Conservation (phyloP, 2,329 filamentous ascomycete species). For the Colletotrichum chlorophyti region DNA sequence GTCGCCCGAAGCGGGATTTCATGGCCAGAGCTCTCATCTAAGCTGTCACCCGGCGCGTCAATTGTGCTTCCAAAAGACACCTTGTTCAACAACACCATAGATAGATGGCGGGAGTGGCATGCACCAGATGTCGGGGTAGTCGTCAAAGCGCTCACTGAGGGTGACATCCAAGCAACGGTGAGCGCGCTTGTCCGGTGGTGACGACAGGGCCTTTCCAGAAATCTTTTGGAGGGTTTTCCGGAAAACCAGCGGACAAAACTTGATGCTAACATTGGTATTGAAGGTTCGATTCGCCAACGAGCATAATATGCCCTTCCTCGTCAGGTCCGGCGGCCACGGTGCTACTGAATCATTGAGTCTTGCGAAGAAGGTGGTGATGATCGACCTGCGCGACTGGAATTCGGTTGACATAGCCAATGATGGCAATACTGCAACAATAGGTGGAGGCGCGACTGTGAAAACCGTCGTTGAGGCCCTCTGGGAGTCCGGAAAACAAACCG, state of each 20-base stretch:
- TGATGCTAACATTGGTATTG: no score
- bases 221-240: no score
- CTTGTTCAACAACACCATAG: neutral
- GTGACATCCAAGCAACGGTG: slow-evolving; percentile 15
- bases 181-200: neutral
- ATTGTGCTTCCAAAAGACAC: neutral
- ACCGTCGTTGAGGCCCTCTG: slow-evolving; percentile 13
- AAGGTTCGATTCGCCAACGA: slow-evolving; percentile 9
- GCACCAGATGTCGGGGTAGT: slow-evolving; percentile 6
- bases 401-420: slow-evolving; percentile 16
- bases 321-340: slow-evolving; percentile 29
- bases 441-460: slow-evolving; percentile 27
- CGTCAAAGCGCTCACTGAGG: slow-evolving; percentile 13
- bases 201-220: neutral
- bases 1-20: neutral
- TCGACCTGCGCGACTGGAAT: slow-evolving; percentile 33
- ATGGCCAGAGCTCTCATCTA: neutral
- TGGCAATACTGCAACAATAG: slow-evolving; percentile 18
- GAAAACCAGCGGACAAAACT: no score
- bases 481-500: slow-evolving; percentile 13
- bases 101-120: slow-evolving; percentile 18
- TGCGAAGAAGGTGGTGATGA: slow-evolving; percentile 27
- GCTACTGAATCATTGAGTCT: slow-evolving; percentile 20
- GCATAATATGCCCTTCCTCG: slow-evolving; percentile 7
- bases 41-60: slow-evolving; percentile 1